phyloP scores from a whole-genome alignment of 768 basidiomycete genomes.

The Naganishia randhawae region DNA sequence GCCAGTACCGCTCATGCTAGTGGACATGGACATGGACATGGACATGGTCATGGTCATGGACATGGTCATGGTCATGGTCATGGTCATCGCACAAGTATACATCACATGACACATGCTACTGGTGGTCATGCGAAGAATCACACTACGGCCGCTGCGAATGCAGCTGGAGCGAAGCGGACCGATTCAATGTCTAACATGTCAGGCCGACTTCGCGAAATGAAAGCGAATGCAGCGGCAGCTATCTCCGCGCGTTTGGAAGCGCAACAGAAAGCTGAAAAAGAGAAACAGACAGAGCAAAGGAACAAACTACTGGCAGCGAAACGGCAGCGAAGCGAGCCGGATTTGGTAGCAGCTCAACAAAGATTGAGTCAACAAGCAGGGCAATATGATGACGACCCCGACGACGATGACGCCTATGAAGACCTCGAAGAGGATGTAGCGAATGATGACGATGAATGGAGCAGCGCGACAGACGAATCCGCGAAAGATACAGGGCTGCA shows the following conservation, averaged over 20 bases:
- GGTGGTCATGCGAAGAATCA: conserved; percentile 7
- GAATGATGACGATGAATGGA: conserved; percentile 32
- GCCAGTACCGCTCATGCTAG: conserved; percentile 14
- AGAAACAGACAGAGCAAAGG: conserved; percentile 34
- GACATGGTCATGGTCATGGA: not conserved
- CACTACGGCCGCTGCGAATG: conserved; percentile 12
- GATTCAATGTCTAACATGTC: conserved; percentile 48
- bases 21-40: not conserved
- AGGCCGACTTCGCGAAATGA: conserved; percentile 43
- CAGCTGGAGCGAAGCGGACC: conserved; percentile 20
- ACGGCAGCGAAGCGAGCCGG: conserved; percentile 29
- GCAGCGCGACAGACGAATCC: conserved; percentile 30
- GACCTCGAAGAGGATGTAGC: conserved; percentile 36
- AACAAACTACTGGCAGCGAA: conserved; percentile 33
- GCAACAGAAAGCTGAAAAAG: conserved; percentile 34
- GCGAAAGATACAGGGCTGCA: conserved; percentile 6
- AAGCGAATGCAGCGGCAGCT: conserved; percentile 43
- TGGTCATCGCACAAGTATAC: not conserved
- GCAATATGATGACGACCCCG: conserved; percentile 23
- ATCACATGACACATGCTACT: conserved; percentile 3
- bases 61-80: no score
- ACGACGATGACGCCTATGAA: conserved; percentile 46
- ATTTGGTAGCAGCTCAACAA: conserved; percentile 25
- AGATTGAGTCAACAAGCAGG: conserved; percentile 1
- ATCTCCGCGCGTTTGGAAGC: conserved; percentile 31